Evolutionary conservation across 768 basidiomycete species (phyloP), one percentile per base, ranked within the genome.

Genomic region (Hebeloma cylindrosporum): DNA sequence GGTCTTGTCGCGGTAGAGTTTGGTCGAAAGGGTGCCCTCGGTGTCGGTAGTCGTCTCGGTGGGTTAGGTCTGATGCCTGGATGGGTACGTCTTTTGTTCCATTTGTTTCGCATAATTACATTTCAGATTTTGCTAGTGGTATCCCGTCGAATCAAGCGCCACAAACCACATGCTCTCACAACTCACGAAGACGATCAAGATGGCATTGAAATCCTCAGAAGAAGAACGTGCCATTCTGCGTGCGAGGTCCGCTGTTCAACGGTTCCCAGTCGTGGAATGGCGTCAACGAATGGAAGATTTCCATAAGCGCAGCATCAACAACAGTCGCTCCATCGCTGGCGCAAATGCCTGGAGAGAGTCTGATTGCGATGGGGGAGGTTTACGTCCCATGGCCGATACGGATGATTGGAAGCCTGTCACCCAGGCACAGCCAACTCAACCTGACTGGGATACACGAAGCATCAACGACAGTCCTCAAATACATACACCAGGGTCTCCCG

Each of bases 261-360:
- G 93, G 58, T 96, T 96, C 87, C 93, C 93, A 4, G 93, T 96
- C 45, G 88, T 96, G 20, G 93, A 96, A 69, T 96, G 93, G 93
- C 88, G 93, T 59, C 93, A 95, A 62, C 82, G 89, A 37, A 88
- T 84, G 75, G 93, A 96, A 68, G 93, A 95, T 63, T 90, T 95
- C 75, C 93, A 96, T 62, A 80, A 78, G 48, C 85, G 93, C 48
- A 88, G 85, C 58, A 93, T 96, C 61, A 65, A 62, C 17, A 69
- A 71, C 3, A 93, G 87, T 59, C 84, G 93, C 40, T 63, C 67
- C 21, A 16, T 80, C 1, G 90, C 93, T 18, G 86, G 81, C 5
- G 47, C 70, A 1, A 78, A 88, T 46, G 90, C 92, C 0, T 94
- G 87, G 88, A 76, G 85, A 27, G 77, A 78, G 43, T 78, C 83